Evolutionary conservation across 768 basidiomycete species (phyloP), one percentile per base, ranked within the genome.

Genomic region (Boletus reticulatus): DNA sequence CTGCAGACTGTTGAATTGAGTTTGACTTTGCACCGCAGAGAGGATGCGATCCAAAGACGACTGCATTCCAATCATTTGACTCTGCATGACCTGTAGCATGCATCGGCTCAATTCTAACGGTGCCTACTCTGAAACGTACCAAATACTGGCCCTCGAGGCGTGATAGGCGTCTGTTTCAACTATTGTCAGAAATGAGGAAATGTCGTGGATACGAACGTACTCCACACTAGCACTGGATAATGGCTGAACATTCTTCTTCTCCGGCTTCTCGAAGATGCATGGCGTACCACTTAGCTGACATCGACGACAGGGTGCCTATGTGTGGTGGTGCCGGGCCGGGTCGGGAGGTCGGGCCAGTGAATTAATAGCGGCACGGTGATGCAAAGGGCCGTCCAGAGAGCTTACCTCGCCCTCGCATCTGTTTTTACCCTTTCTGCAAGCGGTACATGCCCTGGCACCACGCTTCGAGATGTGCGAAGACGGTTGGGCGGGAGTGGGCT

Each of bases 51-150:
- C 92, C 59, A 94, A 71, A 24, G 91, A 88, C 6, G 90, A 88
- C 72, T 94, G 92, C 87, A 94, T 90, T 63, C 92, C 92, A 63
- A 94, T 93, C 89, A 94, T 92, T 69, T 93, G 92, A 73, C 89
- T 91, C 70, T 94, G 90, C 84, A 94, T 89, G 62, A 92, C 87
- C 90, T 91, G 58, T 41, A 37, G 57, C 54, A 22, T 19, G 17
- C 36, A 29, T 29, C 7, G 37, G 14, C 24, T 56, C 39, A 31
- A 43, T 27, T 49, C 43, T 14, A 38, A 32, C 8, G 22, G 44
- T 11, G 27, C 31, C 46, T 19, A 45, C 14, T 29, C 54, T 43
- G 31, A 20, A 71, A 41, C 24, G 55, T 76, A 92, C 89, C 69
- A 94, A 66, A 68, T 92, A 93, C 70, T 93, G 90, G 61, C 88